Evolutionary conservation across 169 alveolate genomes (phyloP).

Genomic region (Plasmodium gonderi): DNA sequence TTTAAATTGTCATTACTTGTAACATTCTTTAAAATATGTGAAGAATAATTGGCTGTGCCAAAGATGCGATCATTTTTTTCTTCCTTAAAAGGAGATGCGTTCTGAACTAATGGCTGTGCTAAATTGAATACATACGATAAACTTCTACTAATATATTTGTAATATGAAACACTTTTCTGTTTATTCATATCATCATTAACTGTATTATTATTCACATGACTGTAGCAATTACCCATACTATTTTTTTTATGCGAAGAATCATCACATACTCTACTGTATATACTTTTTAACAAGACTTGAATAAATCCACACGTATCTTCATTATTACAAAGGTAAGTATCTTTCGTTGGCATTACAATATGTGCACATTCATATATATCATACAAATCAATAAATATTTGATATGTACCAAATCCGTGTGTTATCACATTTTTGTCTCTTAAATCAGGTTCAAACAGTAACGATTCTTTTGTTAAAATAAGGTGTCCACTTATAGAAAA

Average conservation of each 20-base stretch:
- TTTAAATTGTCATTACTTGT: not conserved
- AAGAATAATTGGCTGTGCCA: not conserved
- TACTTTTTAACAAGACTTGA: constrained; percentile 70
- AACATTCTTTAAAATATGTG: not conserved
- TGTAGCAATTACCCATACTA: not conserved
- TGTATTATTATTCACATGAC: constrained; percentile 1
- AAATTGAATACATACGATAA: constrained; percentile 55
- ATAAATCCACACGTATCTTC: constrained; percentile 73
- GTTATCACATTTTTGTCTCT: constrained; percentile 83
- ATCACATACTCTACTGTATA: constrained; percentile 16
- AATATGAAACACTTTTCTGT: constrained; percentile 53
- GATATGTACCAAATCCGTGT: constrained; percentile 83
- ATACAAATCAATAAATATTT: constrained; percentile 80
- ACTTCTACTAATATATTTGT: constrained; percentile 64
- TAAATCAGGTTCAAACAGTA: constrained; percentile 85
- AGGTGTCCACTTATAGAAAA: constrained; percentile 80
- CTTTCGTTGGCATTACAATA: constrained; percentile 80
- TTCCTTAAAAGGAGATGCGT: constrained; percentile 5
- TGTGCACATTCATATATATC: constrained; percentile 83
- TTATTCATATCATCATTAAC: constrained; percentile 14
- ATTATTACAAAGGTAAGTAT: constrained; percentile 51
- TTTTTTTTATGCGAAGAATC: constrained; percentile 11
- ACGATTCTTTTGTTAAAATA: constrained; percentile 83
- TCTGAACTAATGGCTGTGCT: constrained; percentile 56
- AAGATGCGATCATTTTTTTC: not conserved